These are phyloP conservation scores for Bertia moriformis DNA, from an alignment of 2,329 filamentous ascomycete genomes.

Conservation along the genomic window DNA sequence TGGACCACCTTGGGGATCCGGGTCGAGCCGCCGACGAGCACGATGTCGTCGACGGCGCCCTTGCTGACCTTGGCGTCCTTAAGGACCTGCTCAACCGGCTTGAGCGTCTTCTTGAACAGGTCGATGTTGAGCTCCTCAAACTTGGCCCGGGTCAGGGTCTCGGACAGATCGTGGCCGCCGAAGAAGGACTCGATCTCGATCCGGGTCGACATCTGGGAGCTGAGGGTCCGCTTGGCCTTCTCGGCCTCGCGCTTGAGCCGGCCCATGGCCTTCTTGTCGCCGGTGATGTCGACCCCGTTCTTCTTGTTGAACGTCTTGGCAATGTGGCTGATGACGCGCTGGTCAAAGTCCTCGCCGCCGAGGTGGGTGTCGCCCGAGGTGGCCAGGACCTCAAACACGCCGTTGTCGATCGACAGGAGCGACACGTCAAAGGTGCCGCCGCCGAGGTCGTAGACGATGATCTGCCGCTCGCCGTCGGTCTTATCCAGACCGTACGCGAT, in stretches of 20 bases:
- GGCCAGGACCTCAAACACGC: conserved; percentile 57
- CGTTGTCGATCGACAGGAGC: conserved; percentile 52
- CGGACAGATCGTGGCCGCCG: conserved; percentile 63
- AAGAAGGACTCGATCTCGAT: conserved; percentile 68
- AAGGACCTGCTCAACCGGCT: conserved; percentile 65
- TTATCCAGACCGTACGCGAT: conserved; percentile 58
- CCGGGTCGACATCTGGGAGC: conserved; percentile 55
- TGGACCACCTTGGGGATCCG: conserved; percentile 66
- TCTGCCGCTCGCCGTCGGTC: conserved; percentile 44
- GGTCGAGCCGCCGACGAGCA: conserved; percentile 64
- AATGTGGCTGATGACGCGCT: conserved; percentile 63
- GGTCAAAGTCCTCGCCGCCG: conserved; percentile 65
- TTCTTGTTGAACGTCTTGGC: conserved; percentile 70
- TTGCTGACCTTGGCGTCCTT: conserved; percentile 71
- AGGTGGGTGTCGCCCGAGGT: conserved; percentile 62
- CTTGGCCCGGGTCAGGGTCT: conserved; percentile 65
- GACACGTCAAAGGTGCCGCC: conserved; percentile 57
- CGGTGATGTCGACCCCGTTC: conserved; percentile 56
- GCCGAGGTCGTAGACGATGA: conserved; percentile 53
- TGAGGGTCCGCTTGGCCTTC: conserved; percentile 68
- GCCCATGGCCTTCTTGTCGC: conserved; percentile 66
- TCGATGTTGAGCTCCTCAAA: conserved; percentile 70
- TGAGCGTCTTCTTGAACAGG: conserved; percentile 67
- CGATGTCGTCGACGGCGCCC: conserved; percentile 59
- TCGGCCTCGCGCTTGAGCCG: conserved; percentile 71